Evolutionary conservation across 2,329 filamentous ascomycete species (phyloP).

Genomic region (Elsinoe necatrix): DNA sequence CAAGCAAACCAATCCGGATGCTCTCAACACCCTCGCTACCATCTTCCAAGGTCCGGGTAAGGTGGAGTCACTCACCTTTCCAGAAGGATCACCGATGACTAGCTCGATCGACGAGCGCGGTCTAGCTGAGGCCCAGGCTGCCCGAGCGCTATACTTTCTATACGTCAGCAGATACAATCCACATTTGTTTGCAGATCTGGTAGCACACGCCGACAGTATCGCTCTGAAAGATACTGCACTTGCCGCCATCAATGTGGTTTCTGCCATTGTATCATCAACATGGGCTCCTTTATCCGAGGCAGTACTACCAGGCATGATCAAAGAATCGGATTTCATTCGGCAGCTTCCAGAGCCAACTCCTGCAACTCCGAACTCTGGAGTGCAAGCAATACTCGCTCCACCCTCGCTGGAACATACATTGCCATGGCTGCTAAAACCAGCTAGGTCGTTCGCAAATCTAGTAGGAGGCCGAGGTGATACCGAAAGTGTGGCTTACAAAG

Average conservation of each 20-base stretch:
- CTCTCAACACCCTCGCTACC: slow-evolving; percentile 46
- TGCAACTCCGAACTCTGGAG: slow-evolving; percentile 33
- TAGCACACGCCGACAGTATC: slow-evolving; percentile 47
- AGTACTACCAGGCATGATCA: slow-evolving; percentile 15
- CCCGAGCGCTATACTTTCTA: slow-evolving; percentile 47
- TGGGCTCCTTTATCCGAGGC: slow-evolving; percentile 39
- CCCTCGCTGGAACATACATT: slow-evolving; percentile 43
- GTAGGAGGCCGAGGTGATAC: slow-evolving; percentile 50
- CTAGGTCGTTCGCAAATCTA: slow-evolving; percentile 49
- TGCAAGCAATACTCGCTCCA: slow-evolving; percentile 46
- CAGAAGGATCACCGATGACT: slow-evolving; percentile 23
- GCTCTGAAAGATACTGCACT: slow-evolving; percentile 50
- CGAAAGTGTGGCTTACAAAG: slow-evolving; percentile 49
- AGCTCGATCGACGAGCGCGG: slow-evolving; percentile 19
- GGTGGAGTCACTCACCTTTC: slow-evolving; percentile 30
- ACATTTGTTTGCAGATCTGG: slow-evolving; percentile 45
- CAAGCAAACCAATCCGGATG: slow-evolving; percentile 45
- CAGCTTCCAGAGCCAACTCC: slow-evolving; percentile 26
- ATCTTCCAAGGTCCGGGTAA: slow-evolving; percentile 47
- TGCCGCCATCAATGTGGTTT: slow-evolving; percentile 45
- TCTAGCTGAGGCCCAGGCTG: slow-evolving; percentile 40
- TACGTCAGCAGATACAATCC: slow-evolving; percentile 43
- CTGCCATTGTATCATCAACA: slow-evolving; percentile 45
- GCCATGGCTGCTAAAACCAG: slow-evolving; percentile 50
- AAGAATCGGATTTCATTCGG: slow-evolving; percentile 30